Evolutionary conservation across 208 protist genomes (phyloP).

Genomic region (Wallacemonas sp.): DNA sequence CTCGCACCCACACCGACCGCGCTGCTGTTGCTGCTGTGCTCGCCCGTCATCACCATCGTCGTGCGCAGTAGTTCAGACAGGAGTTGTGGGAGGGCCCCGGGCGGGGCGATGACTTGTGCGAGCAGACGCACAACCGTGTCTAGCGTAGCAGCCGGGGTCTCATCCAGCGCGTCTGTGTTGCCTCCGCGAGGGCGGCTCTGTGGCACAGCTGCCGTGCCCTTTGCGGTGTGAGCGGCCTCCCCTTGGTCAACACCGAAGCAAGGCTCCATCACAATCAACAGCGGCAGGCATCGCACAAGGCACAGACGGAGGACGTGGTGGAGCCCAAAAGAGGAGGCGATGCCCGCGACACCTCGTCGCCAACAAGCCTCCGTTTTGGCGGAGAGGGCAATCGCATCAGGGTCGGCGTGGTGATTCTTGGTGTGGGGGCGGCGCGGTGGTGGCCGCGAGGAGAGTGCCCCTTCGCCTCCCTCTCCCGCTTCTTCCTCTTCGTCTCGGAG

Average conservation of each 20-base stretch:
- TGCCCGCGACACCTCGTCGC: conserved; percentile 11
- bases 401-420: not conserved
- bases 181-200: not conserved
- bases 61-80: conserved; percentile 22
- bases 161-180: not conserved
- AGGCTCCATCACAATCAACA: conserved; percentile 21
- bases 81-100: conserved; percentile 21
- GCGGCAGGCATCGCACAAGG: conserved; percentile 45
- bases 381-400: conserved; percentile 4
- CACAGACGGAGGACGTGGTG: conserved; percentile 44
- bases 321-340: conserved; percentile 38
- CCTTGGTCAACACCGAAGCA: not conserved
- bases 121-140: conserved; percentile 33
- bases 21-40: not conserved
- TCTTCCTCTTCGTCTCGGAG: not conserved
- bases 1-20: not conserved
- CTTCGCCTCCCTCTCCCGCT: no score
- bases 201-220: not conserved
- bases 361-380: not conserved
- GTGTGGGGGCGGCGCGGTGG: not conserved
- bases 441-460: no score
- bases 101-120: conserved; percentile 41
- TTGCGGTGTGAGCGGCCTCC: not conserved
- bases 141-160: conserved; percentile 17
- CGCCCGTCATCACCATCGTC: conserved; percentile 2